A percentile compares a stretch with the other conserved stretches of the same genome.
Evolutionary conservation across 208 protist species (phyloP).

Genomic region (Leishmania gerbilli): DNA sequence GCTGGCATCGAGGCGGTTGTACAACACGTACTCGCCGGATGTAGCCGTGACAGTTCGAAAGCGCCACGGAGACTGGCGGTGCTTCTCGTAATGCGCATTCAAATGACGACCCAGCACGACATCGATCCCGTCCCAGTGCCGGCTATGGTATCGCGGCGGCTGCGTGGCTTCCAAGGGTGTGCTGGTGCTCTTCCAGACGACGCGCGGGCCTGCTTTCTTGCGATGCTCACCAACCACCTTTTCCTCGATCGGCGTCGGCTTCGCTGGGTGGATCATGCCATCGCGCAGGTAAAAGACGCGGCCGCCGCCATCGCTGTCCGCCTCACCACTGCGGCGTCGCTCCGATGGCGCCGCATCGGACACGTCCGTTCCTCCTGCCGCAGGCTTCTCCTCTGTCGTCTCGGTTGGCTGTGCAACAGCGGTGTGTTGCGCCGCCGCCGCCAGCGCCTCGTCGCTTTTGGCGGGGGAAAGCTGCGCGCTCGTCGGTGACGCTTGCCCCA

Average conservation of each 20-base stretch:
- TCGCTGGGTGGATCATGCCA: background rate
- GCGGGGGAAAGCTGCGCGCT: background rate
- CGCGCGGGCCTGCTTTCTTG: conserved; percentile 6
- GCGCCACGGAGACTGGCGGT: conserved; percentile 47
- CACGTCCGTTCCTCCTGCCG: background rate
- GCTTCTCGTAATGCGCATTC: conserved; percentile 51
- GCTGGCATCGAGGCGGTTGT: conserved; percentile 40
- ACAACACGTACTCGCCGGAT: conserved; percentile 75
- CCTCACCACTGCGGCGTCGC: background rate
- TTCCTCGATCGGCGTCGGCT: conserved; percentile 14
- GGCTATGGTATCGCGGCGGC: conserved; percentile 45
- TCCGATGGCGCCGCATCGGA: background rate
- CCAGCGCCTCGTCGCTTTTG: too few species aligned
- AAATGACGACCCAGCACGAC: conserved; percentile 43
- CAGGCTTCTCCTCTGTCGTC: background rate
- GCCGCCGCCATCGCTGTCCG: background rate
- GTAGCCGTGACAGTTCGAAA: conserved; percentile 49
- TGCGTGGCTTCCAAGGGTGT: conserved; percentile 1
- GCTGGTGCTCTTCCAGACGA: conserved; percentile 22
- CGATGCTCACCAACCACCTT: background rate
- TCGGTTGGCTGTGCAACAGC: background rate
- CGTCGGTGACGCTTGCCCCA: background rate
- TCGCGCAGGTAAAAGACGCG: conserved; percentile 29
- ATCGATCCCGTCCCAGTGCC: conserved; percentile 71
- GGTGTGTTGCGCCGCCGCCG: background rate